Percentiles rank a stretch among this genome's conserved stretches.
Evolutionary conservation across 257 asterid genomes (phyloP).

Genomic region (Penstemon eatonii): DNA sequence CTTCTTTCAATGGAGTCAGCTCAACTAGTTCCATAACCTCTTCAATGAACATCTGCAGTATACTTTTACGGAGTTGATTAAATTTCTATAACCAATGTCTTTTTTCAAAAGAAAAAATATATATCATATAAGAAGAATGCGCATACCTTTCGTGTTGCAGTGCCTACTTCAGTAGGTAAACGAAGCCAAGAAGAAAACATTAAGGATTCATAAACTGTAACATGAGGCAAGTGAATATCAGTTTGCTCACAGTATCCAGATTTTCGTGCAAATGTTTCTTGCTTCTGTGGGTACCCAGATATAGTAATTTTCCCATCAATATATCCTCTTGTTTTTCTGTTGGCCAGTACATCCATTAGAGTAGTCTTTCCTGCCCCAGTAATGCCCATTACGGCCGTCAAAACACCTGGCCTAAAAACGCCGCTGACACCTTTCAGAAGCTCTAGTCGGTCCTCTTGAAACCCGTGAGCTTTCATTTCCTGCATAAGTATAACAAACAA

Average conservation of each 20-base stretch:
- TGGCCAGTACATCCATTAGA: conserved; percentile 76
- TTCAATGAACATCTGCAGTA: conserved; percentile 67
- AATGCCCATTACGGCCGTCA: conserved; percentile 80
- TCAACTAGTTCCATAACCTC: conserved; percentile 84
- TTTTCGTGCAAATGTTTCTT: conserved; percentile 75
- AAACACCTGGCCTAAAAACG: conserved; percentile 76
- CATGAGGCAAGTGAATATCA: conserved; percentile 81
- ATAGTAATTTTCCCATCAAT: conserved; percentile 61
- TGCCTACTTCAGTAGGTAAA: conserved; percentile 61
- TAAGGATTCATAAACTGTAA: conserved; percentile 69
- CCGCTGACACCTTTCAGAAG: conserved; percentile 78
- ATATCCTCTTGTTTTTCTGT: conserved; percentile 78
- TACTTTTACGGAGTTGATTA: conserved; percentile 3
- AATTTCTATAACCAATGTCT: neutral
- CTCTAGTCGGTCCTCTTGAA: conserved; percentile 51
- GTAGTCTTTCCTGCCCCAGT: conserved; percentile 92
- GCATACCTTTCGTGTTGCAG: conserved; percentile 50
- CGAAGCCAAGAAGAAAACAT: conserved; percentile 77
- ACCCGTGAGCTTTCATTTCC: conserved; percentile 78
- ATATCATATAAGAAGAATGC: neutral
- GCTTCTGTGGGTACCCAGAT: conserved; percentile 71
- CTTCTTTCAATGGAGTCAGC: conserved; percentile 55
- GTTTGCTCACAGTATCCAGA: conserved; percentile 88
- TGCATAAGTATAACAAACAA: conserved; percentile 13
- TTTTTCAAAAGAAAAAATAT: neutral